These are phyloP conservation scores for Arthrobotrys conoides DNA, from an alignment of 2,329 filamentous ascomycete species.

Conservation along the genomic window DNA sequence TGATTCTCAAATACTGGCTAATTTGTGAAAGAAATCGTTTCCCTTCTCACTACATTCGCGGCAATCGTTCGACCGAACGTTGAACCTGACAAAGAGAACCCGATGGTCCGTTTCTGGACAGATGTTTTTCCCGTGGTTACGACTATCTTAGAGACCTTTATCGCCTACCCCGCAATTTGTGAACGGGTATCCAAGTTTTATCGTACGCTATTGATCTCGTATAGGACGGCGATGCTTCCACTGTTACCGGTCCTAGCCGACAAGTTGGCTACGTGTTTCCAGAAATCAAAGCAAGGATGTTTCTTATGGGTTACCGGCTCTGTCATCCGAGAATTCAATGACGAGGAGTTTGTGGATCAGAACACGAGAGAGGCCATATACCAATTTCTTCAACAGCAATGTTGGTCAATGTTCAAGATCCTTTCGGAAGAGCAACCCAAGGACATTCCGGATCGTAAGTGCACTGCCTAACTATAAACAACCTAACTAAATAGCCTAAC, in stretches of 20 bases:
- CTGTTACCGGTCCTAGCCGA: slow-evolving; percentile 87
- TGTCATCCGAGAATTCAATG: slow-evolving; percentile 94
- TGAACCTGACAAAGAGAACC: slow-evolving; percentile 80
- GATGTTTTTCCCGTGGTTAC: slow-evolving; percentile 91
- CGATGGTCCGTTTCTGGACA: slow-evolving; percentile 94
- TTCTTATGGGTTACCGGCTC: slow-evolving; percentile 99
- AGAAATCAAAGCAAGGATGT: slow-evolving; percentile 88
- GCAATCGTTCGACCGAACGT: slow-evolving; percentile 83
- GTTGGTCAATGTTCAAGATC: slow-evolving; percentile 87
- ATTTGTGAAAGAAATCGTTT: slow-evolving; percentile 79
- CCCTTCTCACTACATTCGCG: slow-evolving; percentile 91
- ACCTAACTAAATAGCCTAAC: slow-evolving; percentile 41
- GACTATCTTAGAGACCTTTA: slow-evolving; percentile 88
- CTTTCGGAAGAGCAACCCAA: slow-evolving; percentile 83
- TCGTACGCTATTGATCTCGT: slow-evolving; percentile 97
- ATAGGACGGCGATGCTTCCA: slow-evolving; percentile 88
- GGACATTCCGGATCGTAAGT: slow-evolving; percentile 70
- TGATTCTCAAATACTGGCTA: slow-evolving; percentile 5
- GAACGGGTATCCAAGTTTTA: slow-evolving; percentile 95
- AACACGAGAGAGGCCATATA: slow-evolving; percentile 90
- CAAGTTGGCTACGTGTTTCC: slow-evolving; percentile 87
- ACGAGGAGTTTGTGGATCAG: slow-evolving; percentile 84
- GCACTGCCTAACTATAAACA: neutral
- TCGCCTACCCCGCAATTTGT: slow-evolving; percentile 86
- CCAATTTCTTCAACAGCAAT: slow-evolving; percentile 93